phyloP scores from a whole-genome alignment of 169 alveolate genomes.

The Eimeria maxima region DNA sequence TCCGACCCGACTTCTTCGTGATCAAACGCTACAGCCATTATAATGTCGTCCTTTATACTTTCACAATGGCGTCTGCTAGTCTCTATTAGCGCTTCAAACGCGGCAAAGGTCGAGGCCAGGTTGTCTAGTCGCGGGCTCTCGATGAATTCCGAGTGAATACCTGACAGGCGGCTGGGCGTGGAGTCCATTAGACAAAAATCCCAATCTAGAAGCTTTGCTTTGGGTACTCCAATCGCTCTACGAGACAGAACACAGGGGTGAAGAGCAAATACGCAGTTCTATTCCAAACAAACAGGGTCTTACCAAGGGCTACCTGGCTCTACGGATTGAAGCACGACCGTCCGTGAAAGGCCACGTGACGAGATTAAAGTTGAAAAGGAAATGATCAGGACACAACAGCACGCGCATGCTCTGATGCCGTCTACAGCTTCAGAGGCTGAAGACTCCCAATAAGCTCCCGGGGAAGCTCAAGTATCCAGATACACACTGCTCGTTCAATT shows the following conservation, averaged over 20 bases:
- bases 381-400: background rate
- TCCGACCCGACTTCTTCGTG: slow-evolving; percentile 97
- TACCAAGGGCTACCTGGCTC: background rate
- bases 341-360: background rate
- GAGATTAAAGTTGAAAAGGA: background rate
- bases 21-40: slow-evolving; percentile 93
- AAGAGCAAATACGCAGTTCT: background rate
- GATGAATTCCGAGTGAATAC: slow-evolving; percentile 96
- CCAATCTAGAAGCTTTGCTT: slow-evolving; percentile 85
- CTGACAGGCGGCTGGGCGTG: slow-evolving; percentile 92
- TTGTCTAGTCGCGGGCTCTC: slow-evolving; percentile 97
- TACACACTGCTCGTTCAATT: background rate
- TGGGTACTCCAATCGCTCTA: slow-evolving; percentile 13
- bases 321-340: background rate
- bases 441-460: background rate
- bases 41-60: slow-evolving; percentile 70
- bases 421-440: background rate
- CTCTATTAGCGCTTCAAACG: slow-evolving; percentile 90
- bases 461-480: background rate
- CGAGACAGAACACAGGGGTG: background rate
- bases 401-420: background rate
- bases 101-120: slow-evolving; percentile 93
- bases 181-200: slow-evolving; percentile 96
- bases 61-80: slow-evolving; percentile 6
- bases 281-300: background rate